Evolutionary conservation across 495 filamentous ascomycete species (phyloP).

Genomic region (Xylaria grammica): DNA sequence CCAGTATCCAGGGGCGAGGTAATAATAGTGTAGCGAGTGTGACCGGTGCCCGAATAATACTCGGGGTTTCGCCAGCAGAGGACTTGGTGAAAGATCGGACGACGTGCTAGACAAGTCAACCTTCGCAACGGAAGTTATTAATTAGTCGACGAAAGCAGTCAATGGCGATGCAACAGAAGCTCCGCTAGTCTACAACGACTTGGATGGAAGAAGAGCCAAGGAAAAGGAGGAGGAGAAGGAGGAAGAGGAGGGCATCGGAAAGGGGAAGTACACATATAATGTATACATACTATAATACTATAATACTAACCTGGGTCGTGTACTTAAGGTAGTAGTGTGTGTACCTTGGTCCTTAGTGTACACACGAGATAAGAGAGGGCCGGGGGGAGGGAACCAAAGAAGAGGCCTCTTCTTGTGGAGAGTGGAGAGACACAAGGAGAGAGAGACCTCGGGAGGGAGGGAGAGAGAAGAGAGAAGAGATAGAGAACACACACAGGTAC

Average conservation of each 20-base stretch:
- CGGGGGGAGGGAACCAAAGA: no score
- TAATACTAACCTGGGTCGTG: no score
- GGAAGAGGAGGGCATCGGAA: background rate
- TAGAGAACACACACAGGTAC: no score
- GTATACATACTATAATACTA: no score
- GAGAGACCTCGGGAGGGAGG: no score
- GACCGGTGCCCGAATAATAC: background rate
- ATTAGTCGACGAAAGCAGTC: constrained; percentile 12
- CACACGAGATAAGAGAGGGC: no score
- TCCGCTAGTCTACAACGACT: constrained; percentile 12
- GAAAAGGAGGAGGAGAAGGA: background rate
- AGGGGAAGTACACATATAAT: no score
- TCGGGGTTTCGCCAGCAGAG: background rate
- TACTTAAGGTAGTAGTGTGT: no score
- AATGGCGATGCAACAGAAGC: constrained; percentile 16
- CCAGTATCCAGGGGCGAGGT: background rate
- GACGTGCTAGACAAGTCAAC: constrained; percentile 11
- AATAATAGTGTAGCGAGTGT: background rate
- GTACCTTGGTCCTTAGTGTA: no score
- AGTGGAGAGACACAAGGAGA: no score
- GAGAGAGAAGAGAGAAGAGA: no score
- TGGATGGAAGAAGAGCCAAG: background rate
- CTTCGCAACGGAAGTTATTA: background rate
- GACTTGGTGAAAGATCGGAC: constrained; percentile 11
- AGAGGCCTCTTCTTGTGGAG: no score